Evolutionary conservation across 495 filamentous ascomycete genomes (phyloP).

Genomic region (Parathielavia appendiculata): DNA sequence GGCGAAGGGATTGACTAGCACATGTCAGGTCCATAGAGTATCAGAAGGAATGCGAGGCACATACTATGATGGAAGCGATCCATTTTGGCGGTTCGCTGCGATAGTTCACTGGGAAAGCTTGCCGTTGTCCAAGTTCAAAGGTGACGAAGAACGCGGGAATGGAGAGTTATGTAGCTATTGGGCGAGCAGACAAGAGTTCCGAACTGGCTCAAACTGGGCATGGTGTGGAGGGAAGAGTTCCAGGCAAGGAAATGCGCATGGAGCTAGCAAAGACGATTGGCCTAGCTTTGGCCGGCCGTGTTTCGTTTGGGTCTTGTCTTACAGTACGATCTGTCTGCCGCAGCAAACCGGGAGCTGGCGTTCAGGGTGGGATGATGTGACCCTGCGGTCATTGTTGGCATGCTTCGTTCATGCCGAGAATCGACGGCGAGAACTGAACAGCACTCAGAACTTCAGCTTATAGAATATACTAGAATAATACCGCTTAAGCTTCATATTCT

Average conservation of each 20-base stretch:
- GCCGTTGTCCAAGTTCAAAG: not conserved
- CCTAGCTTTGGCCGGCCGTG: not conserved
- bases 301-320: not conserved
- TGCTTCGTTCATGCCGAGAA: not conserved
- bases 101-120: not conserved
- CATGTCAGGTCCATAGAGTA: not conserved
- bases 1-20: slow-evolving; percentile 62
- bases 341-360: slow-evolving; percentile 12
- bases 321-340: not conserved
- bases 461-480: too few relatives aligned
- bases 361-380: not conserved
- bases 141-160: not conserved
- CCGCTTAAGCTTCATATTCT: too few relatives aligned
- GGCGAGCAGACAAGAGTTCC: too few relatives aligned
- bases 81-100: slow-evolving; percentile 28
- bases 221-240: not conserved
- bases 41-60: slow-evolving; percentile 9
- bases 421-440: too few relatives aligned
- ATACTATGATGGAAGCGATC: slow-evolving; percentile 40
- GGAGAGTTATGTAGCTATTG: slow-evolving; percentile 2
- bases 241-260: not conserved
- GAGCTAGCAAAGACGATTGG: slow-evolving; percentile 3
- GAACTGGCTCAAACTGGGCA: not conserved
- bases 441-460: too few relatives aligned
- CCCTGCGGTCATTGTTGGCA: not conserved